phyloP scores from a whole-genome alignment of 2,329 filamentous ascomycete genomes.

The Hymenoscyphus occultus region DNA sequence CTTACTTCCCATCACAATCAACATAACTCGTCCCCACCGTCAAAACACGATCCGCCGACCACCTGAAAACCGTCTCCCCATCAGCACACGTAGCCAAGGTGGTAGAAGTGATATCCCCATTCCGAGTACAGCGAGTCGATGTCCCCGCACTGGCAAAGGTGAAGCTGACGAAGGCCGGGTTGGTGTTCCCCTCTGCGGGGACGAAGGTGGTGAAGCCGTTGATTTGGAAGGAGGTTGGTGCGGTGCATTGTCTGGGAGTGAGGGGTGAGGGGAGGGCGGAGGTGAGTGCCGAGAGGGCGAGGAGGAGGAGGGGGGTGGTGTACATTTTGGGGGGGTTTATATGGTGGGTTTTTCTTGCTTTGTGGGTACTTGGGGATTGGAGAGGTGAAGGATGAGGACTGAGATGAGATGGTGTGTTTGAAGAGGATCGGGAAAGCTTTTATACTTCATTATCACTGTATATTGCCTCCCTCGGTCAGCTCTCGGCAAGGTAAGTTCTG shows the following conservation, averaged over 20 bases:
- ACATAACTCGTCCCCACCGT: constrained; percentile 6
- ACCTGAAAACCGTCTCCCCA: constrained; percentile 9
- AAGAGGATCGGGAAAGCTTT: neutral
- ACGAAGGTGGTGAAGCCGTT: constrained; percentile 23
- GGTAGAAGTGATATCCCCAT: constrained; percentile 7
- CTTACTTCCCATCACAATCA: constrained; percentile 15
- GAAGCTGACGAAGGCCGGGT: constrained; percentile 18
- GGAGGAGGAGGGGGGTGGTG: constrained; percentile 8
- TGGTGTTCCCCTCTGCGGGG: constrained; percentile 18
- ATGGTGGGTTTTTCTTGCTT: neutral
- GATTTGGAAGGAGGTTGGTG: constrained; percentile 21
- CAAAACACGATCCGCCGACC: neutral
- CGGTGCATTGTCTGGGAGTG: constrained; percentile 8
- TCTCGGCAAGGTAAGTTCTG: neutral
- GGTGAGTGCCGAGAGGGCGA: constrained; percentile 12
- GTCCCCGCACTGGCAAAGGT: constrained; percentile 3
- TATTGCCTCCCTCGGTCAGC: constrained; percentile 3
- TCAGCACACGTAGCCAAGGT: constrained; percentile 6
- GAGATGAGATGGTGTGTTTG: neutral
- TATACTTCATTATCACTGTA: neutral
- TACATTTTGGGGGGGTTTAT: neutral
- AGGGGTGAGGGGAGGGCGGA: constrained; percentile 14
- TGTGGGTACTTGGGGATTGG: neutral
- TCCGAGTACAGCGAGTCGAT: constrained; percentile 4
- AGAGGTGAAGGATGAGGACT: neutral